phyloP scores from a whole-genome alignment of 164 flowering plant species.

The Macadamia integrifolia region DNA sequence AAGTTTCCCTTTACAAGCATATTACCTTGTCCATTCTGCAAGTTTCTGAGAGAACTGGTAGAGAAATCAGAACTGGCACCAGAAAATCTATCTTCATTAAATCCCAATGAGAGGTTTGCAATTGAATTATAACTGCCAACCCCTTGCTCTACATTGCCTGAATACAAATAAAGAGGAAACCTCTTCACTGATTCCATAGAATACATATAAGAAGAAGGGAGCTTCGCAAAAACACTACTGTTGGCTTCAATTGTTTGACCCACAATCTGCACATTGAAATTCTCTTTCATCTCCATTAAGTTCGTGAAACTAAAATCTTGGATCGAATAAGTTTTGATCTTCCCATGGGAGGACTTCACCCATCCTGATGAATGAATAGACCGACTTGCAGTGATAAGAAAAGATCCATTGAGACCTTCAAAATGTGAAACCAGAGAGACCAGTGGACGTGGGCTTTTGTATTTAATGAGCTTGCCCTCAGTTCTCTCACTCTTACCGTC shows the following conservation, averaged over 20 bases:
- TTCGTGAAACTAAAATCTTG: constrained; percentile 51
- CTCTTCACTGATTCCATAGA: constrained; percentile 21
- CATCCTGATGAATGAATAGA: constrained; percentile 49
- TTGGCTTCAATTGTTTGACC: constrained; percentile 48
- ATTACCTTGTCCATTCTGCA: constrained; percentile 54
- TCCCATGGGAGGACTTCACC: constrained; percentile 78
- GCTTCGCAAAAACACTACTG: constrained; percentile 26
- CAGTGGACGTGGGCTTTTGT: constrained; percentile 20
- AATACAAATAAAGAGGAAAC: constrained; percentile 37
- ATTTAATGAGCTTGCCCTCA: constrained; percentile 37
- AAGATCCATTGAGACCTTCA: constrained; percentile 56
- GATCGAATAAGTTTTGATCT: constrained; percentile 31
- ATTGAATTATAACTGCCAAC: constrained; percentile 24
- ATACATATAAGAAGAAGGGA: constrained; percentile 18
- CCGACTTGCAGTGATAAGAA: constrained; percentile 41
- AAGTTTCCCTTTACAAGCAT: constrained; percentile 53
- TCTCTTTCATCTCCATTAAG: constrained; percentile 45
- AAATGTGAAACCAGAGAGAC: constrained; percentile 30
- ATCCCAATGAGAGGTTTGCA: constrained; percentile 52
- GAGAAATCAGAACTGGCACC: constrained; percentile 9
- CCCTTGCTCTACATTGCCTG: constrained; percentile 34
- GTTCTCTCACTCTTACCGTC: constrained; percentile 41
- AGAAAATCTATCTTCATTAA: constrained; percentile 27
- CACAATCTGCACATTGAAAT: constrained; percentile 62
- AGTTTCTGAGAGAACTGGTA: constrained; percentile 36